Percentiles rank a stretch among this genome's conserved stretches.
phyloP scores from a whole-genome alignment of 345 rosid genomes.

The Raphanus raphanistrum region DNA sequence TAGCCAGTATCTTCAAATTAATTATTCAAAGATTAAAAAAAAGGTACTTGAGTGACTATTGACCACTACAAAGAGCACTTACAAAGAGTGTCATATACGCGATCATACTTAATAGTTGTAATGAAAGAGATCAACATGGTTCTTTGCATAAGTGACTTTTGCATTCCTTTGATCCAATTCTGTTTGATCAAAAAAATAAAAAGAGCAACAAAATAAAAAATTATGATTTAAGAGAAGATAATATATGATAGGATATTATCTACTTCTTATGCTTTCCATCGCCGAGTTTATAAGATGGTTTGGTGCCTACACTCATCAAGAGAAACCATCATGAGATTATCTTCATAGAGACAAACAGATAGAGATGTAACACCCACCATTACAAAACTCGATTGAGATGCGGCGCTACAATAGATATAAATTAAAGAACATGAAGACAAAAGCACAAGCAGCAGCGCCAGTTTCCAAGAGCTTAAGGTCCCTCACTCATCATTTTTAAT shows the following conservation, averaged over 20 bases:
- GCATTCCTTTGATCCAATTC: background rate
- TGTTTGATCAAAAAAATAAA: background rate
- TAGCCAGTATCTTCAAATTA: slow-evolving; percentile 93
- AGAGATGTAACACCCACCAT: no score
- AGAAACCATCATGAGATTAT: no score
- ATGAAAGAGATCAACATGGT: slow-evolving; percentile 47
- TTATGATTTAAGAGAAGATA: background rate
- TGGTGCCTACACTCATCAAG: background rate
- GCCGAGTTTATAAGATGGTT: background rate
- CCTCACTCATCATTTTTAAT: no score
- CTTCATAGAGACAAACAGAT: no score
- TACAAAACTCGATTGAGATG: no score
- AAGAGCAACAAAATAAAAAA: background rate
- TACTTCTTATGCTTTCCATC: background rate
- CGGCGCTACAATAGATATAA: no score
- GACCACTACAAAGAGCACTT: background rate
- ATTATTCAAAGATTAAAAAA: slow-evolving; percentile 44
- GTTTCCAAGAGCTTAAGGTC: no score
- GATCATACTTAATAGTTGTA: slow-evolving; percentile 76
- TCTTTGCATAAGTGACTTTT: background rate
- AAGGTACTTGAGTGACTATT: slow-evolving; percentile 4
- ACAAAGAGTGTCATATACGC: background rate
- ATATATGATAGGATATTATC: background rate
- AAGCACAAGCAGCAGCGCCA: no score
- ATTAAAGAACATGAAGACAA: no score